Evolutionary conservation across 164 flowering plant genomes (phyloP), one percentile per base, ranked within the genome.

Genomic region (Liquidambar formosana): DNA sequence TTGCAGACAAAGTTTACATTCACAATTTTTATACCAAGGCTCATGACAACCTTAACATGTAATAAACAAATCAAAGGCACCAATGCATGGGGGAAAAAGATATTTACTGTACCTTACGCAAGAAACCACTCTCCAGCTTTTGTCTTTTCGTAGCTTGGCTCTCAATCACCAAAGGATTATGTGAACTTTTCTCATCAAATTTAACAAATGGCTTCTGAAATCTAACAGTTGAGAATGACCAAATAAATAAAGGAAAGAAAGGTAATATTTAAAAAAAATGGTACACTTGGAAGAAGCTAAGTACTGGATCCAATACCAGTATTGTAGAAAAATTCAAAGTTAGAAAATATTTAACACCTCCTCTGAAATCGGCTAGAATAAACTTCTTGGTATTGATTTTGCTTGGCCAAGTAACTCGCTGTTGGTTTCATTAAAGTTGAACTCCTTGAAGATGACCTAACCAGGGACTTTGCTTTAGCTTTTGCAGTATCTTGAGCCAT

Each of bases 351-450:
- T n/a, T n/a, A 44, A 18, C 28, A 67, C 76, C 72, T 61, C 65
- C 69, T 70, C 23, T 65, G 19, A 57, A 66, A 47, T 67, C 57
- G 75, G 71, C 69, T 74, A 68, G 81, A 77, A 62, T 77, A 71
- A 21, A 72, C 69, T 64, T 80, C 77, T 64, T n/a, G 72, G 23
- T 73, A 75, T 44, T 66, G 77, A 65, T 76, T 87, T 80, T 86
- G 92, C 82, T 90, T 94, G 66, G 98, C 98, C 79, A 94, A 75
- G 27, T 86, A 85, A 79, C 97, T 90, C 15, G 92, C 96, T 21
- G 98, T 94, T 56, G 98, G 98, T 69, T 84, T 91, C 97, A 89
- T 94, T 38, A 91, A 81, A 71, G 91, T 89, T 57, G 95, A 88
- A 65, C 78, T 73, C 78, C 81, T 86, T 22, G 80, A 38, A 70